Evolutionary conservation across 2,329 filamentous ascomycete species (phyloP), one percentile per base, ranked within the genome.

Genomic region (Fusarium setosum): DNA sequence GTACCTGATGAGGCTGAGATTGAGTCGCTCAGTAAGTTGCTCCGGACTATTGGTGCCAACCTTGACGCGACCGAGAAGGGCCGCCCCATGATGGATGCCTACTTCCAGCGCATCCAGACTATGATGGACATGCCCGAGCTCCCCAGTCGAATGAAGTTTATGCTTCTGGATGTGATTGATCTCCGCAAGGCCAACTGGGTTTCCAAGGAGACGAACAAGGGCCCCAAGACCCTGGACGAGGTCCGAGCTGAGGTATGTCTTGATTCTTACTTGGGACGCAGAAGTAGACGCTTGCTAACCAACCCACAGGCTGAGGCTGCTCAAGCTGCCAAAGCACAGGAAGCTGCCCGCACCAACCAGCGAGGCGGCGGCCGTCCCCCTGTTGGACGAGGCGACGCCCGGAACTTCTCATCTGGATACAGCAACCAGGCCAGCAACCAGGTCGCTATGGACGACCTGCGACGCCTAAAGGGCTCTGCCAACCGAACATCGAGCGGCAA

Each of bases 81-180:
- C 59, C 90, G 87, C 65, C 85, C 87, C 52, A 90, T 97, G 85
- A 96, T 99, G 90, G 90, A 96, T 75, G 90, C 90, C 40, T 99
- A 99, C 88, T 99, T 99, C 80, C 82, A 87, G 64, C 92, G 96
- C 64, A 97, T 99, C 72, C 85, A 92, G 72, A 85, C 84, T 70
- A 94, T 97, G 85, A 85, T 94, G 61, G 89, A 94, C 23, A 89
- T 92, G 61, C 90, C 91, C 12, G 90, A 92, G 29, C 85, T 99
- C 21, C 90, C 91, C 49, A 97, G 94, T 80, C 91, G 96, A 84
- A 85, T 97, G 70, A 90, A 88, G 76, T 99, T 98, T 82, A 98
- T 99, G 96, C 87, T 99, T 62, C 89, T 98, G 89, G 96, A 99
- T 76, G 88, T 97, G 55, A 78, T 97, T 57, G 96, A 99, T 77